These are phyloP conservation scores for Fragilaria crotonensis DNA, from an alignment of 108 stramenopile species.

Conservation along the genomic window DNA sequence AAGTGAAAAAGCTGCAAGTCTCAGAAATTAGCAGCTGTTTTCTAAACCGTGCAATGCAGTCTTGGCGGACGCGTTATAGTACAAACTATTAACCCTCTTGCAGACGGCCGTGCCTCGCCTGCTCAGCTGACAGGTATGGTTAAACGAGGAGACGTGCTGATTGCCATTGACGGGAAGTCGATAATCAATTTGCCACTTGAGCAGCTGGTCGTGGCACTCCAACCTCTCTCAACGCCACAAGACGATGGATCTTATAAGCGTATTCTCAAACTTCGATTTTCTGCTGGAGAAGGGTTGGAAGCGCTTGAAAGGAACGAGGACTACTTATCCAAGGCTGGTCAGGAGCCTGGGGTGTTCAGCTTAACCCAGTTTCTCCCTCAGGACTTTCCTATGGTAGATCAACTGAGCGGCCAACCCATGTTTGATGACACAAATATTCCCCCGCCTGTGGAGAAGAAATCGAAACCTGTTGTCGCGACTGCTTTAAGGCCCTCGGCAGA, in stretches of 20 bases:
- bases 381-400: constrained; percentile 72
- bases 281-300: constrained; percentile 44
- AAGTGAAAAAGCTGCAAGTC: not conserved
- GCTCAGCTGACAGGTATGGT: constrained; percentile 67
- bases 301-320: constrained; percentile 43
- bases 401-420: constrained; percentile 63
- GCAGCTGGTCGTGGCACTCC: constrained; percentile 48
- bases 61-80: constrained; percentile 79
- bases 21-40: not conserved
- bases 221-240: constrained; percentile 61
- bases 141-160: constrained; percentile 65
- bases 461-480: no score
- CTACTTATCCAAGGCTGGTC: constrained; percentile 11
- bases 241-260: constrained; percentile 44
- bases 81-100: constrained; percentile 52
- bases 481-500: no score
- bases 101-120: constrained; percentile 73
- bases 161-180: constrained; percentile 55
- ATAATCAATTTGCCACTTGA: constrained; percentile 60
- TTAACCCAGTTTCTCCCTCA: constrained; percentile 4
- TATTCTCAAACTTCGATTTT: constrained; percentile 50
- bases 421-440: constrained; percentile 9
- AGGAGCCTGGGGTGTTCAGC: constrained; percentile 21
- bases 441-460: not conserved
- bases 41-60: constrained; percentile 3